Evolutionary conservation across 2,329 filamentous ascomycete species (phyloP).

Genomic region (Aspergillus terreus): DNA sequence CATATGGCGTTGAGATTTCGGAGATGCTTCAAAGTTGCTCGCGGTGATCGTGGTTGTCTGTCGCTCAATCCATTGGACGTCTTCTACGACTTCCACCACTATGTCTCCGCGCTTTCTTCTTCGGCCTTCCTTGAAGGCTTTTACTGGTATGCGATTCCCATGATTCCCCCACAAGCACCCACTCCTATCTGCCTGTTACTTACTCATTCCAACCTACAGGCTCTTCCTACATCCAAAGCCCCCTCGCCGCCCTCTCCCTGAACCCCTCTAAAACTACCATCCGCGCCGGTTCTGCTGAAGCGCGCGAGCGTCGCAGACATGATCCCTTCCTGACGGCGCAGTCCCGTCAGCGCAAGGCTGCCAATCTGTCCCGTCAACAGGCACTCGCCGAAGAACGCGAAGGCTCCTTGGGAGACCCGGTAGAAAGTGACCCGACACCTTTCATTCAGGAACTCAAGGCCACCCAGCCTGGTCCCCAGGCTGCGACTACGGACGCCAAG

Average conservation of each 20-base stretch:
- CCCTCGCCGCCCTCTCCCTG: slow-evolving; percentile 51
- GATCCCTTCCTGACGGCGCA: slow-evolving; percentile 83
- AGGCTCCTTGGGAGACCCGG: slow-evolving; percentile 67
- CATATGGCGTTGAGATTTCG: slow-evolving; percentile 30
- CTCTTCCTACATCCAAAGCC: slow-evolving; percentile 29
- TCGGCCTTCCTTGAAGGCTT: slow-evolving; percentile 56
- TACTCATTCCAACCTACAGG: slow-evolving; percentile 20
- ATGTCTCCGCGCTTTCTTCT: slow-evolving; percentile 67
- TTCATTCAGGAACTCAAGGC: slow-evolving; percentile 57
- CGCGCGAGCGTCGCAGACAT: slow-evolving; percentile 63
- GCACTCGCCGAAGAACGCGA: slow-evolving; percentile 64
- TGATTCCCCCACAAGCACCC: background rate
- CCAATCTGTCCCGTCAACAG: slow-evolving; percentile 71
- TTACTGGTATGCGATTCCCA: slow-evolving; percentile 53
- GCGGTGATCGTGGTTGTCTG: no score
- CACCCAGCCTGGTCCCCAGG: slow-evolving; percentile 15
- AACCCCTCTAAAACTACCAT: slow-evolving; percentile 53
- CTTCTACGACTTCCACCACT: slow-evolving; percentile 21
- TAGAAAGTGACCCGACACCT: slow-evolving; percentile 73
- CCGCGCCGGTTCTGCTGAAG: slow-evolving; percentile 61
- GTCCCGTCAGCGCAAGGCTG: slow-evolving; percentile 76
- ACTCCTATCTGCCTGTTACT: slow-evolving; percentile 8
- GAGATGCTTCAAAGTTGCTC: slow-evolving; percentile 10
- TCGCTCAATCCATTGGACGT: background rate
- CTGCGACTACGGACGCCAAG: slow-evolving; percentile 28